A percentile compares a stretch with the other conserved stretches of the same genome.
These are phyloP conservation scores for Penicillium occitanis DNA, from an alignment of 2,329 filamentous ascomycete genomes.

Conservation along the genomic window DNA sequence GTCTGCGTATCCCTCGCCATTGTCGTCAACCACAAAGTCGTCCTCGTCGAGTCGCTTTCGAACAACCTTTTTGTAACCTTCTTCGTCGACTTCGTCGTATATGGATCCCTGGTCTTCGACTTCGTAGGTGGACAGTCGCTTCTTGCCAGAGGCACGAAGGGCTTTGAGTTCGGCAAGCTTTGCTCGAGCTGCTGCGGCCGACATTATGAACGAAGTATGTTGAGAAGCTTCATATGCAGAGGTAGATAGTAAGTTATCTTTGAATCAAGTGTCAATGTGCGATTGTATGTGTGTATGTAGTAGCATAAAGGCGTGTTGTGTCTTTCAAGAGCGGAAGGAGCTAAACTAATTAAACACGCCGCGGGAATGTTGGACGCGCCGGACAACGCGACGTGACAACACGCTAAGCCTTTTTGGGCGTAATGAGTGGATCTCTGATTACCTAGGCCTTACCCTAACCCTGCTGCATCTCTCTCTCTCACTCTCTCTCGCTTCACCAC, in stretches of 20 bases:
- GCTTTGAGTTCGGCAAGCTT: slow-evolving; percentile 72
- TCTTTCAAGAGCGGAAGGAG: neutral
- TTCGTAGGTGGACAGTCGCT: slow-evolving; percentile 82
- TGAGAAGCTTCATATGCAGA: slow-evolving; percentile 4
- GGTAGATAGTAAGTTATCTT: neutral
- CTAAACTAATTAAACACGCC: slow-evolving; percentile 6
- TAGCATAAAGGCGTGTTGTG: slow-evolving; percentile 60
- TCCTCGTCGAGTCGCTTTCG: slow-evolving; percentile 85
- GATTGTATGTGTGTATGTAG: slow-evolving; percentile 39
- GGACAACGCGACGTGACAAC: slow-evolving; percentile 19
- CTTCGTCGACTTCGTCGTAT: slow-evolving; percentile 96
- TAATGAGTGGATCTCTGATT: neutral
- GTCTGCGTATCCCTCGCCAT: slow-evolving; percentile 94
- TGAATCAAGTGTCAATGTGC: neutral
- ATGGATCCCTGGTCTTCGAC: slow-evolving; percentile 79
- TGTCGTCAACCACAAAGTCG: slow-evolving; percentile 98
- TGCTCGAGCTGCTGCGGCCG: slow-evolving; percentile 30
- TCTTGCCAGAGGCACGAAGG: slow-evolving; percentile 85
- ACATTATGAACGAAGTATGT: slow-evolving; percentile 28
- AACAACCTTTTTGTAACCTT: slow-evolving; percentile 95
- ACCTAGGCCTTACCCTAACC: neutral
- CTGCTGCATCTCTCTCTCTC: neutral
- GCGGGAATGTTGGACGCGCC: slow-evolving; percentile 20
- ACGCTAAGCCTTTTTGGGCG: slow-evolving; percentile 6
- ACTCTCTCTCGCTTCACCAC: neutral